Evolutionary conservation across 345 rosid species (phyloP).

Genomic region (Brassica juncea): DNA sequence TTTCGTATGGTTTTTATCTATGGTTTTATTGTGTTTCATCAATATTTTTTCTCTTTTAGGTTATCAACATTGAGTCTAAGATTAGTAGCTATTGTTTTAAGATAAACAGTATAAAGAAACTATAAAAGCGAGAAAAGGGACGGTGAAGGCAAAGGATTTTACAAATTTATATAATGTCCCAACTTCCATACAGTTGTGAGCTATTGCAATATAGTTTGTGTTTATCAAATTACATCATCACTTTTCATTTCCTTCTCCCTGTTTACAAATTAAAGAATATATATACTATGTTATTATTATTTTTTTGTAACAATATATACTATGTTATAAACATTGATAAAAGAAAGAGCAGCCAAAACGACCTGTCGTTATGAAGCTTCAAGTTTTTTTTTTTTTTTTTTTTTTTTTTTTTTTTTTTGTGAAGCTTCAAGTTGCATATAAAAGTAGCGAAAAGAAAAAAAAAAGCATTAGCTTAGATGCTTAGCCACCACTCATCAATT

Average conservation of each 20-base stretch:
- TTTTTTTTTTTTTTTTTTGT: too few relatives aligned
- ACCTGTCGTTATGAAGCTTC: slow-evolving; percentile 8
- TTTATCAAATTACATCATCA: slow-evolving; percentile 31
- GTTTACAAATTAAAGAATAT: neutral
- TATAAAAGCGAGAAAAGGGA: neutral
- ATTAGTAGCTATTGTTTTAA: neutral
- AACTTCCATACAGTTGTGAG: slow-evolving; percentile 1
- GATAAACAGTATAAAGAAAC: neutral
- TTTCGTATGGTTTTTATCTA: neutral
- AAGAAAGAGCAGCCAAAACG: slow-evolving; percentile 16
- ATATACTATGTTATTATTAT: too few relatives aligned
- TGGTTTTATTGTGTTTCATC: too few relatives aligned
- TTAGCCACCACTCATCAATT: slow-evolving; percentile 22
- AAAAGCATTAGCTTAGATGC: slow-evolving; percentile 27
- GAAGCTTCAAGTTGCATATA: slow-evolving; percentile 35
- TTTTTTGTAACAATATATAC: too few relatives aligned
- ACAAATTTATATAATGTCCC: neutral
- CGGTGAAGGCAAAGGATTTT: neutral
- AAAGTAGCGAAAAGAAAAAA: slow-evolving; percentile 3
- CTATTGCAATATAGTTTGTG: slow-evolving; percentile 9
- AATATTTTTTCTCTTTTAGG: neutral
- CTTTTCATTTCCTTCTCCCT: slow-evolving; percentile 25
- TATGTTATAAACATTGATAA: neutral
- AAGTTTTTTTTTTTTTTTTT: too few relatives aligned
- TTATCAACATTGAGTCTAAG: neutral